These are phyloP conservation scores for Capsicum chinense DNA, from an alignment of 257 asterid genomes.

Conservation along the genomic window DNA sequence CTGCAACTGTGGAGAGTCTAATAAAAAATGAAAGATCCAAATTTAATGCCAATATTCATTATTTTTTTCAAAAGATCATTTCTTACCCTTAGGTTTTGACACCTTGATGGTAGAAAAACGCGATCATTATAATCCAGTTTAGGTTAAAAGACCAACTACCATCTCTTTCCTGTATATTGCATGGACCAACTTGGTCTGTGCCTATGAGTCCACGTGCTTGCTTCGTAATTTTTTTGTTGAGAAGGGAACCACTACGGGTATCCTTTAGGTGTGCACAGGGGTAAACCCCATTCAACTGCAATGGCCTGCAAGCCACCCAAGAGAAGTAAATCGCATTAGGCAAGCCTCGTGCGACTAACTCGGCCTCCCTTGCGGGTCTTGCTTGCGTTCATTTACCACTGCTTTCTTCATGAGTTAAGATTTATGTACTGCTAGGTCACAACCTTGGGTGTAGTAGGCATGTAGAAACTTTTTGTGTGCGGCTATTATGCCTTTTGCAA, in stretches of 20 bases:
- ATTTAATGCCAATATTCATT: slow-evolving; percentile 11
- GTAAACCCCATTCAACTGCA: no score
- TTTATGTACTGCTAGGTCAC: neutral
- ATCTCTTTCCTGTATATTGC: neutral
- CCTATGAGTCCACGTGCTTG: neutral
- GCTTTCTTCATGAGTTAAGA: neutral
- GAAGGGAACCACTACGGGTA: no score
- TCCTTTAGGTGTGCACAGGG: no score
- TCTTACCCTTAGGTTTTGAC: slow-evolving; percentile 11
- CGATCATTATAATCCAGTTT: neutral
- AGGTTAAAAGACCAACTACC: neutral
- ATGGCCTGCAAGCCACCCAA: no score
- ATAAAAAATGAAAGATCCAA: neutral
- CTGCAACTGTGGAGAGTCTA: neutral
- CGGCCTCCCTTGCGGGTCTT: no score
- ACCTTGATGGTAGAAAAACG: neutral
- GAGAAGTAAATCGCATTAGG: no score
- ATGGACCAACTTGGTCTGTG: neutral
- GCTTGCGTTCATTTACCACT: neutral
- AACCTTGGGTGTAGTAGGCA: neutral
- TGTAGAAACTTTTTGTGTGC: slow-evolving; percentile 10
- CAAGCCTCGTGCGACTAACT: no score
- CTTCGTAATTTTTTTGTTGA: neutral
- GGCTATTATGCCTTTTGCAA: neutral
- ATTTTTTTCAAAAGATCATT: neutral